A percentile compares a stretch with the other conserved stretches of the same genome.
These are phyloP conservation scores for Xylariaceae sp. DNA, from an alignment of 2,329 filamentous ascomycete genomes.

Conservation along the genomic window DNA sequence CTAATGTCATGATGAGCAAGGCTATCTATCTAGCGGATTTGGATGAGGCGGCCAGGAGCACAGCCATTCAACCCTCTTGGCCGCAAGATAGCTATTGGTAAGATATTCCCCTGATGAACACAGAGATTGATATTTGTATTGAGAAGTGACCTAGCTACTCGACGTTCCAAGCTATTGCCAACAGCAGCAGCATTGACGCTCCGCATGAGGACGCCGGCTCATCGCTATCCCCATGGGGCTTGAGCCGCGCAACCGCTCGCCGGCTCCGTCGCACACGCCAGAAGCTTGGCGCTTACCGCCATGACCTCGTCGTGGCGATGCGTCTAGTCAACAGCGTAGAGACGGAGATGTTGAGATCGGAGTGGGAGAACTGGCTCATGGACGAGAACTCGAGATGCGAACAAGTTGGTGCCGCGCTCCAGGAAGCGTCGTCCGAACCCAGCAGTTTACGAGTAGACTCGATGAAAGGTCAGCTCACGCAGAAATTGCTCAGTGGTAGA, in stretches of 20 bases:
- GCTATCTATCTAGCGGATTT: conserved; percentile 85
- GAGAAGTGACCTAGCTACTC: conserved; percentile 53
- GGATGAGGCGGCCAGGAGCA: conserved; percentile 63
- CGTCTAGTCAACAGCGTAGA: conserved; percentile 90
- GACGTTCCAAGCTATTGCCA: conserved; percentile 67
- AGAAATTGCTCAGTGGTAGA: conserved; percentile 40
- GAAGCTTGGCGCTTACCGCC: conserved; percentile 80
- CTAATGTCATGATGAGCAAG: conserved; percentile 82
- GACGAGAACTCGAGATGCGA: conserved; percentile 81
- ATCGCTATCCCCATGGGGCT: conserved; percentile 50
- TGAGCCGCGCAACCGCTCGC: conserved; percentile 62
- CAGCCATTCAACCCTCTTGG: conserved; percentile 44
- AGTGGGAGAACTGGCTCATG: conserved; percentile 92
- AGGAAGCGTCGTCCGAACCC: conserved; percentile 25
- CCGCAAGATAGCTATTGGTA: conserved; percentile 59
- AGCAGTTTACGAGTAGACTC: background rate
- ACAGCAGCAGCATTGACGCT: conserved; percentile 63
- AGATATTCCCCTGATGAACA: conserved; percentile 30
- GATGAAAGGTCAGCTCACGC: conserved; percentile 33
- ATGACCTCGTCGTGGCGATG: conserved; percentile 90
- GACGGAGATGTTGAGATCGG: conserved; percentile 80
- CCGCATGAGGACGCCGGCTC: conserved; percentile 61
- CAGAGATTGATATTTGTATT: conserved; percentile 5
- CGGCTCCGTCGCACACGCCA: conserved; percentile 82
- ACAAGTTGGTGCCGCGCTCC: conserved; percentile 59